A percentile compares a stretch with the other conserved stretches of the same genome.
Conservation (phyloP, 495 filamentous ascomycete species). For the Penicillium simplicissimum region DNA sequence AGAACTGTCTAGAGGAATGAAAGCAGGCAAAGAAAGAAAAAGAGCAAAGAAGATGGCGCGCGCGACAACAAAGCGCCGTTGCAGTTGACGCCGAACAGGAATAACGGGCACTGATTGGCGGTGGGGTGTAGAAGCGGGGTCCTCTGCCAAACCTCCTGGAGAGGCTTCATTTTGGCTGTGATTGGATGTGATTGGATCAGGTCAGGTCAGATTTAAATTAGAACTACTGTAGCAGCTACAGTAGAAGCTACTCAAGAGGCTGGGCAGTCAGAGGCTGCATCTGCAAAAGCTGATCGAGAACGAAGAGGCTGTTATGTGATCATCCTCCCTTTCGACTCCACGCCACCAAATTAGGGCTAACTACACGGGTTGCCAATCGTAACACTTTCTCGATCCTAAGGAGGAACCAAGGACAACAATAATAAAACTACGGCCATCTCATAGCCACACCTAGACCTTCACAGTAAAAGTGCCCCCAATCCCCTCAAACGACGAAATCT, state of each 20-base stretch:
- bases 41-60: not conserved
- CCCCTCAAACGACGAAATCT: constrained; percentile 74
- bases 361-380: not conserved
- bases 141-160: not conserved
- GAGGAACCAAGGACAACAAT: not conserved
- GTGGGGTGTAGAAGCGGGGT: not conserved
- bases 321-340: not conserved
- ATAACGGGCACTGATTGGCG: constrained; percentile 21
- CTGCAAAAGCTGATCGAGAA: not conserved
- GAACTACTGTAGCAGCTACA: not conserved
- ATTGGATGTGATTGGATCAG: not conserved
- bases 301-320: not conserved
- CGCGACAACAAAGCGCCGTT: constrained; percentile 15
- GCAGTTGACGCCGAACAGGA: constrained; percentile 25
- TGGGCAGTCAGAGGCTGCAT: not conserved
- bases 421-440: not conserved
- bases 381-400: not conserved
- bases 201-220: not conserved
- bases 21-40: not conserved
- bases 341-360: not conserved
- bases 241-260: not conserved
- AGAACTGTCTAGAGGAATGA: constrained; percentile 10
- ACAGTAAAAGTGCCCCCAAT: constrained; percentile 66
- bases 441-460: constrained; percentile 5
- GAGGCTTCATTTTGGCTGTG: not conserved